Conservation (phyloP, 768 basidiomycete genomes). For the Termitomyces sp. region DNA sequence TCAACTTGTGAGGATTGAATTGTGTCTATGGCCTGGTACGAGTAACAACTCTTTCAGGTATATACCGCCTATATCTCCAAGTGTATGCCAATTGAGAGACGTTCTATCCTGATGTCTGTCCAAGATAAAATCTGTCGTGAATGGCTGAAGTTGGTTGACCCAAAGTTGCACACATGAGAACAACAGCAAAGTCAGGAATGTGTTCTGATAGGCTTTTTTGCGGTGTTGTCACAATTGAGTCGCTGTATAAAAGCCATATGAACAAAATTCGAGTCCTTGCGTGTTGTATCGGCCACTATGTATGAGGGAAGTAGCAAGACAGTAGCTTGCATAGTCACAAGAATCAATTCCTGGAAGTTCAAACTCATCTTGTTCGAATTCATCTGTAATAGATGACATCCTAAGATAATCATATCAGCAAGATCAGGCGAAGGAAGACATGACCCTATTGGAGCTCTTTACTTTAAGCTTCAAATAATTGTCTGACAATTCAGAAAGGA, state of each 20-base stretch:
- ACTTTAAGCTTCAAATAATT: not conserved
- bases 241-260: not conserved
- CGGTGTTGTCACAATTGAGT: not conserved
- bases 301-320: not conserved
- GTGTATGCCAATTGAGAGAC: not conserved
- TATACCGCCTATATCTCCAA: conserved; percentile 71
- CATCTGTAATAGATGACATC: not conserved
- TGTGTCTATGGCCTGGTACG: not conserved
- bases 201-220: not conserved
- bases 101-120: not conserved
- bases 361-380: not conserved
- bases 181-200: not conserved
- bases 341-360: not conserved
- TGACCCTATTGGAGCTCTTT: not conserved
- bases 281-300: not conserved
- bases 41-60: conserved; percentile 38
- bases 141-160: not conserved
- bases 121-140: not conserved
- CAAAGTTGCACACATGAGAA: not conserved
- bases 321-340: conserved; percentile 3
- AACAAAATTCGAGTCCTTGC: not conserved
- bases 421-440: not conserved
- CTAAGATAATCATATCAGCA: not conserved
- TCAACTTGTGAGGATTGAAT: conserved; percentile 50
- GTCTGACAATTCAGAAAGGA: not conserved